Percentiles rank a stretch among this genome's conserved stretches.
Evolutionary conservation across 345 rosid genomes (phyloP).

Genomic region (Hypericum perforatum): DNA sequence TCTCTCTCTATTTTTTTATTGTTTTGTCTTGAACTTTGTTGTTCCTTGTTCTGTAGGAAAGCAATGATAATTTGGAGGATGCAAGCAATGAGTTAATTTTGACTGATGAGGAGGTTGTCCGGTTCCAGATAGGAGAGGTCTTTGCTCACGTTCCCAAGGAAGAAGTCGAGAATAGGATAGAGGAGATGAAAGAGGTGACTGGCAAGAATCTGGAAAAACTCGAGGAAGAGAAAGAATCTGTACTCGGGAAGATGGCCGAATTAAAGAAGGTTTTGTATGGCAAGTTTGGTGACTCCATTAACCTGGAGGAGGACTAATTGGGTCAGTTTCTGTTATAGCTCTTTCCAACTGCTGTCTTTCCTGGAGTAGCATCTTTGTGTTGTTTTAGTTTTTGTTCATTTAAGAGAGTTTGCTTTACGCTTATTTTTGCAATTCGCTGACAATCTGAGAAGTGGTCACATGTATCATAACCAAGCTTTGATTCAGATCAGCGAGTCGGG

Average conservation of each 20-base stretch:
- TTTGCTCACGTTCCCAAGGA: conserved; percentile 80
- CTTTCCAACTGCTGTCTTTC: no score
- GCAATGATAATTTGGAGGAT: conserved; percentile 82
- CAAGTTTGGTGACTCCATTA: conserved; percentile 83
- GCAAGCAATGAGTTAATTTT: conserved; percentile 86
- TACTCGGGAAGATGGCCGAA: conserved; percentile 58
- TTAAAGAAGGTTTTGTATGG: conserved; percentile 80
- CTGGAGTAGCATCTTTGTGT: no score
- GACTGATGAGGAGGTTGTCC: conserved; percentile 76
- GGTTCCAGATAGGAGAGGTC: conserved; percentile 86
- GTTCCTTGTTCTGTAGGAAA: conserved; percentile 37
- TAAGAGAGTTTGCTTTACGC: no score
- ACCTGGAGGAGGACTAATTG: conserved; percentile 76
- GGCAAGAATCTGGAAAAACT: conserved; percentile 51
- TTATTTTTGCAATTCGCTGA: no score
- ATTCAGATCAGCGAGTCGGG: no score
- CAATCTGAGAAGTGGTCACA: no score
- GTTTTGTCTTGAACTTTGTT: background rate
- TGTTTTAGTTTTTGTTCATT: no score
- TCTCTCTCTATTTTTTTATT: no score
- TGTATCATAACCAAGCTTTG: no score
- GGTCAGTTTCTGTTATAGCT: no score
- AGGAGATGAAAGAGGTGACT: conserved; percentile 63
- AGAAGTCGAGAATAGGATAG: conserved; percentile 80
- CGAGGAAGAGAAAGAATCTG: conserved; percentile 60